Percentiles rank a stretch among this genome's conserved stretches.
Evolutionary conservation across 176 grass and related monocot genomes (phyloP).

Genomic region (Zoysia pacifica): DNA sequence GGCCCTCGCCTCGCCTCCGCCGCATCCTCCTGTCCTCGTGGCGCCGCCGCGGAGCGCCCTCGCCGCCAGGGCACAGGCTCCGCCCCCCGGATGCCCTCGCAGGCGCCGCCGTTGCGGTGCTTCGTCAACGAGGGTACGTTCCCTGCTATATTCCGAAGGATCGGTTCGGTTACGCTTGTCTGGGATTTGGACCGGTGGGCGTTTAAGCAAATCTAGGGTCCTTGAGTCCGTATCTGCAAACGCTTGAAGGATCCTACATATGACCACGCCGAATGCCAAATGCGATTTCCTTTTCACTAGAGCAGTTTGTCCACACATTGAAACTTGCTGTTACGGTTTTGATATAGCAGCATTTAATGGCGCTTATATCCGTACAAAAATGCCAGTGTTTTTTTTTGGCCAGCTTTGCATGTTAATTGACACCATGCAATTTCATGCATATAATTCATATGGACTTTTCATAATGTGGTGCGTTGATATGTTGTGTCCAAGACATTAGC

Average conservation of each 20-base stretch:
- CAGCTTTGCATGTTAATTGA: background rate
- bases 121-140: slow-evolving; percentile 26
- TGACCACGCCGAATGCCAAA: background rate
- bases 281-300: background rate
- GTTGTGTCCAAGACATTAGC: background rate
- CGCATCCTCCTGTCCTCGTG: background rate
- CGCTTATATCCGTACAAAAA: background rate
- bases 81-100: background rate
- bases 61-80: background rate
- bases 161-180: background rate
- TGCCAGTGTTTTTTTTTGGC: slow-evolving; percentile 8
- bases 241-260: background rate
- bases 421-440: background rate
- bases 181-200: slow-evolving; percentile 29
- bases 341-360: slow-evolving; percentile 13
- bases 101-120: background rate
- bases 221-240: background rate
- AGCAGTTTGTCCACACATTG: slow-evolving; percentile 19
- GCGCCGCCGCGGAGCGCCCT: background rate
- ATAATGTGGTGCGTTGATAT: background rate
- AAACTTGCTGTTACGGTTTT: slow-evolving; percentile 40
- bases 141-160: background rate
- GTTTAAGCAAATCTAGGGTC: slow-evolving; percentile 33
- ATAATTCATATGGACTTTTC: background rate
- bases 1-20: background rate